A percentile compares a stretch with the other conserved stretches of the same genome.
Conservation (phyloP, 2,329 filamentous ascomycete species). For the Penicillium olsonii region DNA sequence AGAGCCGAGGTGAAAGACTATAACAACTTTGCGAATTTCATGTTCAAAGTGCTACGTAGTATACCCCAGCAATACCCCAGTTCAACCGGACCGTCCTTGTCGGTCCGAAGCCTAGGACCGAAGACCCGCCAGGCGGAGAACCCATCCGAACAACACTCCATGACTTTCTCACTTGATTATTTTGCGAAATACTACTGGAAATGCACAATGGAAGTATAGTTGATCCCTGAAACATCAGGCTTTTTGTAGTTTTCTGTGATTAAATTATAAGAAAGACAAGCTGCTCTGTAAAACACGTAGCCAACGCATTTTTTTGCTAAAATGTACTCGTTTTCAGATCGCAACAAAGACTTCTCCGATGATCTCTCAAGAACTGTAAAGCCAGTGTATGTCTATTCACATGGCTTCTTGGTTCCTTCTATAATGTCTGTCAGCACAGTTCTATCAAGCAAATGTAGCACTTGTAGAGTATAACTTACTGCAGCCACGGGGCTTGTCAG, state of each 20-base stretch:
- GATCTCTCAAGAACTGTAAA: not conserved
- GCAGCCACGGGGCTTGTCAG: not conserved
- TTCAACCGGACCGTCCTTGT: not conserved
- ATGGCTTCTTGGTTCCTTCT: not conserved
- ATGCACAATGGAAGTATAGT: too few species aligned
- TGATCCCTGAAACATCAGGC: not conserved
- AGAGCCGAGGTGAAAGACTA: too few species aligned
- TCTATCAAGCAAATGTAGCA: not conserved
- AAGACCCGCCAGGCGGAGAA: not conserved
- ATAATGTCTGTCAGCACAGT: not conserved
- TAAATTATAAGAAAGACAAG: not conserved
- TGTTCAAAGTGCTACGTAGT: too few species aligned
- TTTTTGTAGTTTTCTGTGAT: not conserved
- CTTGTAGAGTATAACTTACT: not conserved
- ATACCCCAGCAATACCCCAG: not conserved
- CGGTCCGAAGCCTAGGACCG: not conserved
- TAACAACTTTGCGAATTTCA: too few species aligned
- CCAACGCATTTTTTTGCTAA: not conserved
- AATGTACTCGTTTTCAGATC: not conserved
- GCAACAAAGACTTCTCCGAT: not conserved
- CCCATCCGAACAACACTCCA: too few species aligned
- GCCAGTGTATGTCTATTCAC: not conserved
- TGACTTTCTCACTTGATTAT: too few species aligned
- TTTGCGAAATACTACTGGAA: too few species aligned
- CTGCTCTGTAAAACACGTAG: not conserved